phyloP scores from a whole-genome alignment of 2,329 filamentous ascomycete species.

The Graphiopsis chlorocephala region DNA sequence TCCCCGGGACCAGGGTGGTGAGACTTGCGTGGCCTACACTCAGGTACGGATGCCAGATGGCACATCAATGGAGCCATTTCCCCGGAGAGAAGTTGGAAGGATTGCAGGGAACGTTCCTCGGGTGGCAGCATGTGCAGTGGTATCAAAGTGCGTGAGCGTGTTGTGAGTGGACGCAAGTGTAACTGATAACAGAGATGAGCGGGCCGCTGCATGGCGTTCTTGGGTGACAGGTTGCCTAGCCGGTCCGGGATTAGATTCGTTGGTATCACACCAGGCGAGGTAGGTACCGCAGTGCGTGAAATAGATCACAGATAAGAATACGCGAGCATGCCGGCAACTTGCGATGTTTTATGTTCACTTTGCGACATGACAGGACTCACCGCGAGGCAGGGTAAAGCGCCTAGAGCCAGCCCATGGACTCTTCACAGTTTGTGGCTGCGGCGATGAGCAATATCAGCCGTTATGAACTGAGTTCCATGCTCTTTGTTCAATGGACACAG shows the following conservation, averaged over 20 bases:
- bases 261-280: slow-evolving; percentile 2
- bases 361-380: background rate
- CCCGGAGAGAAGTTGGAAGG: slow-evolving; percentile 1
- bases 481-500: background rate
- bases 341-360: background rate
- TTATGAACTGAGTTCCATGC: background rate
- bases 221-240: slow-evolving; percentile 9
- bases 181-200: slow-evolving; percentile 12
- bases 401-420: background rate
- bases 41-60: background rate
- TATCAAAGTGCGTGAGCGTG: background rate
- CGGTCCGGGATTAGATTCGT: background rate
- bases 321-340: background rate
- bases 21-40: background rate
- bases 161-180: slow-evolving; percentile 8
- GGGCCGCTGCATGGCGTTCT: slow-evolving; percentile 14
- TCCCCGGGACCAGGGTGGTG: slow-evolving; percentile 5
- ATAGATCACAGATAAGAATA: slow-evolving; percentile 14
- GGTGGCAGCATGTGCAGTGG: background rate
- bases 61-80: background rate
- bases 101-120: background rate
- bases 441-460: background rate
- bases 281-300: background rate
- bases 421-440: background rate
- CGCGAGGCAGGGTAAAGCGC: background rate